Conservation (phyloP, 78 protist genomes). For the Diacronema lutheri region DNA sequence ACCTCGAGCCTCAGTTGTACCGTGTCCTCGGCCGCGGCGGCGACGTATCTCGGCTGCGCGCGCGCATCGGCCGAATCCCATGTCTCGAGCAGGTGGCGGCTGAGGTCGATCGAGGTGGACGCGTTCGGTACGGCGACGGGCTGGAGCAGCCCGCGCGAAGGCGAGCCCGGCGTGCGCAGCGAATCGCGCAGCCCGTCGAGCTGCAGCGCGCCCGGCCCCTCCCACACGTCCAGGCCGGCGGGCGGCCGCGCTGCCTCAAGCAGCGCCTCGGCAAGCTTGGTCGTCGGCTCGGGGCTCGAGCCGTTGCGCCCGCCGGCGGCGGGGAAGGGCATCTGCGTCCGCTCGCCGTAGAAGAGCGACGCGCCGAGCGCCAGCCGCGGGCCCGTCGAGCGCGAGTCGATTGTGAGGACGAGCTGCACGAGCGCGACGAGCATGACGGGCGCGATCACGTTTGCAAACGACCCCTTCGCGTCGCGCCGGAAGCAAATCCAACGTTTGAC, state of each 20-base stretch:
- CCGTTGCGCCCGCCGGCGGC: too few species aligned
- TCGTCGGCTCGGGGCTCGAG: too few species aligned
- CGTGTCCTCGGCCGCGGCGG: background rate
- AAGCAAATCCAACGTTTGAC: background rate
- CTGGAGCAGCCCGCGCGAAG: too few species aligned
- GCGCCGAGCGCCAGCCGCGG: background rate
- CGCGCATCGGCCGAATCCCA: background rate
- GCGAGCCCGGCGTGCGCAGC: background rate
- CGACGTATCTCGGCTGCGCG: too few species aligned
- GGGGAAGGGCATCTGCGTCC: too few species aligned
- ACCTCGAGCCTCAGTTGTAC: background rate
- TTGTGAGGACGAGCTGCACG: background rate
- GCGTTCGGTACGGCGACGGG: background rate
- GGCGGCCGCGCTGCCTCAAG: too few species aligned
- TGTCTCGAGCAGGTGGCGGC: background rate
- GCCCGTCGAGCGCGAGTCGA: background rate
- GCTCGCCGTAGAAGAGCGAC: too few species aligned
- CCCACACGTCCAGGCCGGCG: too few species aligned
- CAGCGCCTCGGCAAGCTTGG: too few species aligned
- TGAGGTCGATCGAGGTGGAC: background rate
- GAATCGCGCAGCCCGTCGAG: background rate
- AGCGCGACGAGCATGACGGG: background rate
- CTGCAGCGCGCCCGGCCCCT: too few species aligned
- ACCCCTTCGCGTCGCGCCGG: background rate
- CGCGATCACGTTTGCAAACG: background rate